Conservation (phyloP, 441 rosid genomes). For the Metrosideros polymorpha region DNA sequence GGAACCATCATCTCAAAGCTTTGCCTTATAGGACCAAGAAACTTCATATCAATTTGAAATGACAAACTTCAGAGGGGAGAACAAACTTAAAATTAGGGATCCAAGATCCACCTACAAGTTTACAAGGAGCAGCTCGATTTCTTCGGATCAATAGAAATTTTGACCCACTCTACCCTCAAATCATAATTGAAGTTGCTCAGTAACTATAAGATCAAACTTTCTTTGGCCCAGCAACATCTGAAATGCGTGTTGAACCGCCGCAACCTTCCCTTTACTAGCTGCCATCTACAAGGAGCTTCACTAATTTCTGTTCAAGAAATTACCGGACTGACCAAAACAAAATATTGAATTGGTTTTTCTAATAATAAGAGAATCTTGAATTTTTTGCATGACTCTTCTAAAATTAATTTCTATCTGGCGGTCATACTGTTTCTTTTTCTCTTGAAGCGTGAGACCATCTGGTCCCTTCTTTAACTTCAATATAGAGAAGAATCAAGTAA, state of each 20-base stretch:
- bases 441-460: background rate
- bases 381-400: background rate
- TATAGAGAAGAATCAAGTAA: background rate
- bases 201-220: background rate
- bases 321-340: background rate
- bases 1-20: background rate
- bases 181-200: background rate
- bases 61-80: background rate
- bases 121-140: background rate
- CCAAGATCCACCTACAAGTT: background rate
- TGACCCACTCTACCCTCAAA: background rate
- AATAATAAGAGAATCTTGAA: background rate
- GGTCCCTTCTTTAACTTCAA: background rate
- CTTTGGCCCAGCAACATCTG: background rate
- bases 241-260: background rate
- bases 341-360: background rate
- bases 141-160: background rate
- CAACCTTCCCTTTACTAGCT: background rate
- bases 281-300: background rate
- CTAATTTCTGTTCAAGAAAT: background rate
- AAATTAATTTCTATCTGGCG: background rate
- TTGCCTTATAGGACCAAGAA: background rate
- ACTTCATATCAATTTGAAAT: background rate
- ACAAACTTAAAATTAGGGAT: background rate
- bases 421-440: background rate